Evolutionary conservation across 345 rosid genomes (phyloP).

Genomic region (Citrus hindsii): DNA sequence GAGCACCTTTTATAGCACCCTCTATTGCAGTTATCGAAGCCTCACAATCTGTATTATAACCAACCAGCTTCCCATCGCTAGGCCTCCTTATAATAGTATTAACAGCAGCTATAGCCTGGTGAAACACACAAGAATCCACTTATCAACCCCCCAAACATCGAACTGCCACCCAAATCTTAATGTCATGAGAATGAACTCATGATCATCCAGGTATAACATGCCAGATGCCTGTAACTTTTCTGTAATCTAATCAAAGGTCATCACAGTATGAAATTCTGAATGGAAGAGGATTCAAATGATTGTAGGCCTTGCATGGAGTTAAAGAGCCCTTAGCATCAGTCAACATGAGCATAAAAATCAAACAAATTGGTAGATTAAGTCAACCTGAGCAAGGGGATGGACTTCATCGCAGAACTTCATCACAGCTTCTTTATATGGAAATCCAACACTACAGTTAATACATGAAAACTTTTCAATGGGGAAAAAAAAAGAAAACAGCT

Average conservation of each 20-base stretch:
- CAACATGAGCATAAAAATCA: not conserved
- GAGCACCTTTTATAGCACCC: constrained; percentile 53
- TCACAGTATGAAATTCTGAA: not conserved
- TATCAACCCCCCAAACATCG: not conserved
- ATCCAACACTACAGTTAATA: constrained; percentile 39
- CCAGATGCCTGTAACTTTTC: not conserved
- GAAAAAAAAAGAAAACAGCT: not conserved
- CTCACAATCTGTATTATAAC: constrained; percentile 51
- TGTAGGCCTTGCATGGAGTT: not conserved
- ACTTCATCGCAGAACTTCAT: constrained; percentile 44
- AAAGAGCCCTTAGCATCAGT: not conserved
- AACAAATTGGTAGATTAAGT: not conserved
- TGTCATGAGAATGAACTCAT: not conserved
- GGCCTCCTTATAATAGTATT: constrained; percentile 52
- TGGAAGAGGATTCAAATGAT: not conserved
- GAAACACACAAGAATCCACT: not conserved
- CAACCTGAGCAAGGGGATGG: constrained; percentile 50
- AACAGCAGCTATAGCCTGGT: constrained; percentile 48
- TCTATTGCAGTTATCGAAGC: constrained; percentile 50
- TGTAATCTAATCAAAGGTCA: not conserved
- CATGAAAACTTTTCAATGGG: not conserved
- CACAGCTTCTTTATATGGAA: constrained; percentile 52
- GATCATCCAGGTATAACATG: not conserved
- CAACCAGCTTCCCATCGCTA: constrained; percentile 47
- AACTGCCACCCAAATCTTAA: not conserved